Base-by-base conservation (phyloP, 2,329 filamentous ascomycete species). In the Trichoderma sp. region DNA sequence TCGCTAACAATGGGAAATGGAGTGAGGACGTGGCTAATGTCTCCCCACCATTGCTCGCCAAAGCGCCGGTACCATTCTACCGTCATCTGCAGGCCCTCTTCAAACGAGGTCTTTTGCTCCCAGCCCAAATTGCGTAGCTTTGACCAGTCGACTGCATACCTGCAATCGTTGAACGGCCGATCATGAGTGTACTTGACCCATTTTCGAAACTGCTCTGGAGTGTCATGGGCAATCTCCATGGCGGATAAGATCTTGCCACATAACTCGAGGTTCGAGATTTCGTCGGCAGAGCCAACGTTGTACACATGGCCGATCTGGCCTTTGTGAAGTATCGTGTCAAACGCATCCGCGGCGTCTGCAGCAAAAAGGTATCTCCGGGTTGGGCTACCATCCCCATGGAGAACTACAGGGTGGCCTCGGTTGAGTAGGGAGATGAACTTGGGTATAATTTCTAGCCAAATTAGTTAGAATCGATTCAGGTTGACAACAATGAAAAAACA, bases 301-400 rank as follows among this genome's bases (percentile, higher is more conserved):
- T 96, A 96, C 73, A 93, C 88, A 77, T 94, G 91, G 1, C 92
- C 92, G 39, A 92, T 84, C 64, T 86, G 83, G 23, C 93, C 93
- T 76, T 89, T 90, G 85, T 96, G 93, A 28, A 96, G 86, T 76
- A 96, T 94, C 0, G 92, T 94, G 82, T 96, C 93, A 76, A 95
- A 92, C 2, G 92, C 93, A 77, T 95, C 92, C 4, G 91, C 91
- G 2, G 92, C 93, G 78, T 96, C 93, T 9, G 90, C 91, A 2
- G 92, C 93, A 76, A 91, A 95, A 9, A 96, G 86, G 78, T 95
- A 96, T 70, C 92, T 86, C 34, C 93, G 87, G 0, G 91, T 92
- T 13, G 92, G 91, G 39, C 87, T 90, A 34, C 93, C 93, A 75
- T 94, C 89, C 32, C 93, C 93, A 78, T 95, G 93, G 13, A 95